Conservation (phyloP, 352 stramenopile species). For the Phytopythium vexans region DNA sequence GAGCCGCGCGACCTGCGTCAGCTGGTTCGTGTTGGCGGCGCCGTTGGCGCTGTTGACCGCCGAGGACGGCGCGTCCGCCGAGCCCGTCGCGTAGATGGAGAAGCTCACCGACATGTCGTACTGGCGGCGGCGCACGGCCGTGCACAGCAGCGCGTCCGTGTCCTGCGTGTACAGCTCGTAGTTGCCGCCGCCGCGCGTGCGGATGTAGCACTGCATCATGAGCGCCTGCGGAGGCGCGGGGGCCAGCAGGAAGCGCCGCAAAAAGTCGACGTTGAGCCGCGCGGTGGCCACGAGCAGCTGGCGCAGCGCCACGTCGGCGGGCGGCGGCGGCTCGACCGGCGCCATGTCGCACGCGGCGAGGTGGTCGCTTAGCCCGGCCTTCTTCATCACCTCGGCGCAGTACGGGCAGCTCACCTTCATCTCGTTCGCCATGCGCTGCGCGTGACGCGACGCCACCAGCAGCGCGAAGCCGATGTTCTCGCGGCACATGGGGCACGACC, state of each 20-base stretch:
- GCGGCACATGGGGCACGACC: slow-evolving; percentile 80
- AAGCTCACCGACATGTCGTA: slow-evolving; percentile 89
- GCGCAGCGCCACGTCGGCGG: slow-evolving; percentile 64
- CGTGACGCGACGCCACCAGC: slow-evolving; percentile 59
- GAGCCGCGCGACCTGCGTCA: slow-evolving; percentile 57
- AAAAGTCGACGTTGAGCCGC: slow-evolving; percentile 45
- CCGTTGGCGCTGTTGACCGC: slow-evolving; percentile 37
- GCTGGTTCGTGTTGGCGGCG: slow-evolving; percentile 10
- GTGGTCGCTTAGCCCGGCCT: slow-evolving; percentile 61
- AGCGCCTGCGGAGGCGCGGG: slow-evolving; percentile 56
- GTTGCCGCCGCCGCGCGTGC: slow-evolving; percentile 71
- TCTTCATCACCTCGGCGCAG: slow-evolving; percentile 72
- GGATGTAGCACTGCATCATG: slow-evolving; percentile 88
- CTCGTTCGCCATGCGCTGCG: slow-evolving; percentile 83
- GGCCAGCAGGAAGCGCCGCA: slow-evolving; percentile 56
- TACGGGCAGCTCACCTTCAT: slow-evolving; percentile 74
- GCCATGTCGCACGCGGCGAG: slow-evolving; percentile 62
- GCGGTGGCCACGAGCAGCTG: slow-evolving; percentile 55
- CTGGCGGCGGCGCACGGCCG: slow-evolving; percentile 72
- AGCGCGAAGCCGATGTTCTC: slow-evolving; percentile 70
- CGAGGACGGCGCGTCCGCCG: slow-evolving; percentile 1
- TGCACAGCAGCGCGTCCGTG: slow-evolving; percentile 71
- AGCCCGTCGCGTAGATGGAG: slow-evolving; percentile 36
- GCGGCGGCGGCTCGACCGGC: slow-evolving; percentile 67
- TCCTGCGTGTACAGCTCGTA: slow-evolving; percentile 87